Base-by-base conservation (phyloP, 495 filamentous ascomycete genomes). In the Penicillium cataractarum region DNA sequence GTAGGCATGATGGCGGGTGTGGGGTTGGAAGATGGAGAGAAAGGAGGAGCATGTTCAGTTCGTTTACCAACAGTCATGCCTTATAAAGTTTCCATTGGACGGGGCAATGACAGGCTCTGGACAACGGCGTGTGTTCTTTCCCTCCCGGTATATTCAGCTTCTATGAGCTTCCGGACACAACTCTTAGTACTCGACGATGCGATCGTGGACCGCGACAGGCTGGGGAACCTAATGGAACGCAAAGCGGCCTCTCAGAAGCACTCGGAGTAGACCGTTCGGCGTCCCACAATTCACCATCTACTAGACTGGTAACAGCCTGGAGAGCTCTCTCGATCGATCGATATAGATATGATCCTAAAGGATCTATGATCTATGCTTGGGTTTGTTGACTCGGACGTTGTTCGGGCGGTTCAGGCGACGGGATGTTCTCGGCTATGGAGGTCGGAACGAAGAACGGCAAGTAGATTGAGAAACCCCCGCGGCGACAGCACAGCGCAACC, bases 161-260 rank as follows among this genome's bases (percentile, higher is more conserved):
- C 42, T 22, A 52, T 48, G 10, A 53, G 58, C 55, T 19, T 29
- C 42, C 42, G 42, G 24, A 7, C 12, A 26, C 12, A 27, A 50
- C 6, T 6, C 12, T 50, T 15, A 29, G 10, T 50, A 19, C 46
- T 50, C 33, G n/a, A 58, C 46, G 42, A 50, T 21, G 27, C 52
- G 50, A 44, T 53, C 54, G 35, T 62, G n/a, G 19, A 61, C 24
- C 55, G 55, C 60, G 49, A 61, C 61, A 77, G 77, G 78, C 75
- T 79, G 78, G 74, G 76, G 78, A 80, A 78, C 75, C 78, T 74
- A 73, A 80, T 80, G 78, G 78, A 81, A 82, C 78, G 80, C 80
- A 79, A 80, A 81, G 70, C 78, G 78, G 78, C 74, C 77, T 80
- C 80, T 80, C 80, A 27, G 49, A 52, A 80, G 58, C 63, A 55